Conservation (phyloP, 2,329 filamentous ascomycete genomes). For the Aureobasidium leucospermi region DNA sequence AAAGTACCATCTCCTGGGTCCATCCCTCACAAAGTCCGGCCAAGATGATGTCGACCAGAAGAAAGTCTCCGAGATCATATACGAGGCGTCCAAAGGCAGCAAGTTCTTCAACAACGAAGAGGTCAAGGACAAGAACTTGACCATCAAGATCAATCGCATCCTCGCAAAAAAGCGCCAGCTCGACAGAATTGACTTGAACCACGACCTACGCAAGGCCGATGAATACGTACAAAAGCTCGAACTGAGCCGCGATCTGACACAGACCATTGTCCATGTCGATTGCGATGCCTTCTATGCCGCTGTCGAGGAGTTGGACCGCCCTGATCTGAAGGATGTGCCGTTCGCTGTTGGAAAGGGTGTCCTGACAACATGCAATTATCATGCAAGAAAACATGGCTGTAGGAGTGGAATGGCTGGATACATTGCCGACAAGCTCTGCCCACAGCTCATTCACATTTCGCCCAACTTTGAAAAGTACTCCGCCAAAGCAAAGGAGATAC, state of each 20-base stretch:
- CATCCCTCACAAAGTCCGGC: constrained; percentile 86
- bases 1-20: constrained; percentile 84
- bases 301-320: constrained; percentile 68
- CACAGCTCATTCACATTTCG: constrained; percentile 71
- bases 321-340: constrained; percentile 76
- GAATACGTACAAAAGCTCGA: constrained; percentile 76
- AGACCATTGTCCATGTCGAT: constrained; percentile 84
- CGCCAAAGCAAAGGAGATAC: constrained; percentile 81
- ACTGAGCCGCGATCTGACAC: constrained; percentile 67
- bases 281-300: constrained; percentile 98
- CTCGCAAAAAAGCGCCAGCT: constrained; percentile 66
- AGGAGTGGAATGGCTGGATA: constrained; percentile 94
- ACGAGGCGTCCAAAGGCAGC: constrained; percentile 90
- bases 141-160: constrained; percentile 76
- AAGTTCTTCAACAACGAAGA: constrained; percentile 95
- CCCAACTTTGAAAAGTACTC: constrained; percentile 87
- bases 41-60: constrained; percentile 89
- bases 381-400: constrained; percentile 81
- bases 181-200: constrained; percentile 65
- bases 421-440: constrained; percentile 89
- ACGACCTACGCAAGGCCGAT: constrained; percentile 69
- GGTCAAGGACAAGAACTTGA: constrained; percentile 70
- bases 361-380: constrained; percentile 73
- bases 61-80: constrained; percentile 94
- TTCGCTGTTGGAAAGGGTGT: constrained; percentile 82